Conservation (phyloP, 2,329 filamentous ascomycete species). For the Allantophomopsis cytisporea region DNA sequence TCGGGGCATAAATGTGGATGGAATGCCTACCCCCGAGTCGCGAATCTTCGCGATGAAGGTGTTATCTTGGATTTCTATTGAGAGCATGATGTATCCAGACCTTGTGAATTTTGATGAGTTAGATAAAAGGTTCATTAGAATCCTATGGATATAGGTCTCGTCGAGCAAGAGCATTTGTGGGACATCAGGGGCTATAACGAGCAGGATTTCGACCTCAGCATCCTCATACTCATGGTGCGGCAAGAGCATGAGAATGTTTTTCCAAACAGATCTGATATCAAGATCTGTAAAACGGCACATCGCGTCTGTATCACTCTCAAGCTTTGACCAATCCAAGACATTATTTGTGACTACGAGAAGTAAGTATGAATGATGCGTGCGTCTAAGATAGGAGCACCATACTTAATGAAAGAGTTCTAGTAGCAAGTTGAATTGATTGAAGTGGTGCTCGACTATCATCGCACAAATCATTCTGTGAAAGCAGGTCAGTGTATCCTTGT, state of each 20-base stretch:
- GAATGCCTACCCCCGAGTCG: constrained; percentile 18
- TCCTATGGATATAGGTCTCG: constrained; percentile 20
- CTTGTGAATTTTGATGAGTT: constrained; percentile 20
- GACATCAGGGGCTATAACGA: constrained; percentile 18
- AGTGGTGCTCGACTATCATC: constrained; percentile 18
- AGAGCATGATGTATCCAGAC: constrained; percentile 11
- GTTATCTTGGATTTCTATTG: constrained; percentile 5
- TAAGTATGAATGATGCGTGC: not conserved
- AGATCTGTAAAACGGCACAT: constrained; percentile 17
- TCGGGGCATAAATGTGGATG: constrained; percentile 20
- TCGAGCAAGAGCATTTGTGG: constrained; percentile 18
- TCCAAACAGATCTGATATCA: constrained; percentile 18
- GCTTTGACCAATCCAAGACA: constrained; percentile 21
- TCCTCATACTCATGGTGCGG: constrained; percentile 20
- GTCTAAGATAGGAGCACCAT: too few relatives aligned
- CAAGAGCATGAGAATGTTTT: constrained; percentile 18
- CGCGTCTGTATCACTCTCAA: constrained; percentile 18
- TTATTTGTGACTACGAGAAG: constrained; percentile 17
- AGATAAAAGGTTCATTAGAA: constrained; percentile 21
- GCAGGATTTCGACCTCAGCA: constrained; percentile 17
- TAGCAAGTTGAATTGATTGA: constrained; percentile 19
- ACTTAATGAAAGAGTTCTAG: constrained; percentile 19
- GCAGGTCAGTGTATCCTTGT: constrained; percentile 20
- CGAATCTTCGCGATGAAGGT: constrained; percentile 14
- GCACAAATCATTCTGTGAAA: constrained; percentile 17